phyloP scores from a whole-genome alignment of 805 yeast genomes.

The Starmerella riodocensis region DNA sequence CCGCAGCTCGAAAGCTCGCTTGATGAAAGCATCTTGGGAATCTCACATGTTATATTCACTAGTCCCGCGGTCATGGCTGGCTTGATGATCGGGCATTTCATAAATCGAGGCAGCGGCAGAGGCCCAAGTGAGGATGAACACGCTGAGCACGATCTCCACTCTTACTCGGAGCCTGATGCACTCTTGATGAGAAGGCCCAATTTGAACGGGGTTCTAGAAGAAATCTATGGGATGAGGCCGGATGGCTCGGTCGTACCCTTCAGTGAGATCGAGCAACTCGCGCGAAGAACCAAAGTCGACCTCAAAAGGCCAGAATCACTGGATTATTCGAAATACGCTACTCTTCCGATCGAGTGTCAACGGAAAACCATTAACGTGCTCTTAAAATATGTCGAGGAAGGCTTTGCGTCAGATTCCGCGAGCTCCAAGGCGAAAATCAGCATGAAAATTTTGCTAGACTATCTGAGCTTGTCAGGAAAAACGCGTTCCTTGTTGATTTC shows the following conservation, averaged over 20 bases:
- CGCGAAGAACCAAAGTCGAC: not conserved
- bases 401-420: too few species aligned
- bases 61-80: constrained; percentile 1
- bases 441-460: not conserved
- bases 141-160: not conserved
- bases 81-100: not conserved
- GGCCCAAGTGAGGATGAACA: not conserved
- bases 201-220: not conserved
- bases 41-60: not conserved
- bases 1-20: not conserved
- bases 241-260: not conserved
- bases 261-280: constrained; percentile 1
- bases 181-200: not conserved
- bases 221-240: not conserved
- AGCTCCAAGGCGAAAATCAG: not conserved
- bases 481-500: not conserved
- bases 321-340: not conserved
- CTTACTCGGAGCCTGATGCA: not conserved
- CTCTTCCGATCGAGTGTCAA: not conserved
- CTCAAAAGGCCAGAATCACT: not conserved
- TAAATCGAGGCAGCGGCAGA: not conserved
- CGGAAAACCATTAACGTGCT: too few species aligned
- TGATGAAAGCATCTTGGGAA: not conserved
- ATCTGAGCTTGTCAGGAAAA: not conserved
- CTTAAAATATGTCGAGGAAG: too few species aligned